Conservation (phyloP, 108 stramenopile species). For the Cylindrotheca fusiformis region DNA sequence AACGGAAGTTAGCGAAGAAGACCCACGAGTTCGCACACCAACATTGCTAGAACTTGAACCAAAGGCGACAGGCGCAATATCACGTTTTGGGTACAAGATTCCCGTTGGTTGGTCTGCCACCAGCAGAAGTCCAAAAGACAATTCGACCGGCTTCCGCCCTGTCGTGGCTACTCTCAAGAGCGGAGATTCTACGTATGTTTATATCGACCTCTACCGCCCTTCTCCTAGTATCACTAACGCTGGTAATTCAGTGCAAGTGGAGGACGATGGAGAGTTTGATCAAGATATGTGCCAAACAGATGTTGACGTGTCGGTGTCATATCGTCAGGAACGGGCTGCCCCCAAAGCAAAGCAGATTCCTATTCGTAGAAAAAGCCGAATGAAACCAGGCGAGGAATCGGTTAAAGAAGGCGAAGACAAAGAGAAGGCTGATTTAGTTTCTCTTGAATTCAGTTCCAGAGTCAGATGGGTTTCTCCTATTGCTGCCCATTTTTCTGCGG, state of each 20-base stretch:
- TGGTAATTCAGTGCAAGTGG: slow-evolving; percentile 1
- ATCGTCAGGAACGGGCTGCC: slow-evolving; percentile 26
- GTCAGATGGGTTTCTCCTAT: slow-evolving; percentile 67
- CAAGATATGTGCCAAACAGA: slow-evolving; percentile 36
- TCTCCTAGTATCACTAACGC: slow-evolving; percentile 12
- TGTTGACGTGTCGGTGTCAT: slow-evolving; percentile 39
- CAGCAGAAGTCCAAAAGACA: no score
- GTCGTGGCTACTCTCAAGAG: slow-evolving; percentile 30
- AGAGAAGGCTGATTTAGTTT: slow-evolving; percentile 44
- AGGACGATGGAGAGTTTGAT: slow-evolving; percentile 2
- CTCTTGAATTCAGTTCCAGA: slow-evolving; percentile 42
- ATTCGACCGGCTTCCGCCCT: slow-evolving; percentile 2
- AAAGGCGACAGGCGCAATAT: background rate
- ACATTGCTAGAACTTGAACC: slow-evolving; percentile 24
- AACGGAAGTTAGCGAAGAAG: slow-evolving; percentile 9
- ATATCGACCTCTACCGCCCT: slow-evolving; percentile 70
- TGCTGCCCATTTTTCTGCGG: slow-evolving; percentile 42
- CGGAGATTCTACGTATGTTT: slow-evolving; percentile 44
- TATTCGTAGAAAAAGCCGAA: background rate
- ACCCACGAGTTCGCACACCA: slow-evolving; percentile 35
- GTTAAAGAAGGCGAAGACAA: slow-evolving; percentile 14
- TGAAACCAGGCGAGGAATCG: background rate
- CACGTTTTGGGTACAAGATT: slow-evolving; percentile 43
- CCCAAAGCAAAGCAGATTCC: slow-evolving; percentile 5
- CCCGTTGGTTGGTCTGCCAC: slow-evolving; percentile 55